phyloP scores from a whole-genome alignment of 2,329 filamentous ascomycete species.

The Triangularia verruculosa region DNA sequence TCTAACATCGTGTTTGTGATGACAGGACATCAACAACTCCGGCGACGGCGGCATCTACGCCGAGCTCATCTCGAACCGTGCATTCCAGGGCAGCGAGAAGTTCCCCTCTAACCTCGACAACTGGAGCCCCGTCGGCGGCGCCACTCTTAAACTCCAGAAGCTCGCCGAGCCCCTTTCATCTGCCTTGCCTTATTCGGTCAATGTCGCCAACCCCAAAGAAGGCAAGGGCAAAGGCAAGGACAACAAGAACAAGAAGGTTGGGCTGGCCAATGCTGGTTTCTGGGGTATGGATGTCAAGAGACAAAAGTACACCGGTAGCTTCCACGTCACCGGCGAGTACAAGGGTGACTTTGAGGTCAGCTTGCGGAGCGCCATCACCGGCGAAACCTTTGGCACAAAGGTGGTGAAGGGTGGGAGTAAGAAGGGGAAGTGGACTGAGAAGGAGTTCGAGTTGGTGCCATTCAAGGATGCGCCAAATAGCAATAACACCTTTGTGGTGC shows the following conservation, averaged over 20 bases:
- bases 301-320: conserved; percentile 48
- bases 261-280: conserved; percentile 53
- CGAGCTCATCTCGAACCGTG: conserved; percentile 67
- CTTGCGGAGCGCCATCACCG: conserved; percentile 41
- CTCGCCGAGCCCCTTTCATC: conserved; percentile 48
- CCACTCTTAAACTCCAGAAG: conserved; percentile 45
- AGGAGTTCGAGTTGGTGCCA: conserved; percentile 45
- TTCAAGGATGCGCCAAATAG: conserved; percentile 46
- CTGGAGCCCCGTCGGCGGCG: conserved; percentile 44
- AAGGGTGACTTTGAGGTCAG: conserved; percentile 45
- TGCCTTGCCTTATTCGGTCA: conserved; percentile 51
- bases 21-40: conserved; percentile 63
- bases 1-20: neutral
- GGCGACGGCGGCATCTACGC: conserved; percentile 72
- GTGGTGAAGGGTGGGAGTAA: conserved; percentile 44
- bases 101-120: conserved; percentile 44
- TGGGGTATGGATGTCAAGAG: conserved; percentile 55
- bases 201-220: conserved; percentile 34
- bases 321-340: conserved; percentile 52
- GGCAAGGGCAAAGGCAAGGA: conserved; percentile 13
- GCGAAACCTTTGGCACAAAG: conserved; percentile 44
- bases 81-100: conserved; percentile 56
- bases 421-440: conserved; percentile 48
- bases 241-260: conserved; percentile 36
- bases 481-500: conserved; percentile 56